Evolutionary conservation across 805 yeast genomes (phyloP), one percentile per base, ranked within the genome.

Genomic region (Pichia californica): DNA sequence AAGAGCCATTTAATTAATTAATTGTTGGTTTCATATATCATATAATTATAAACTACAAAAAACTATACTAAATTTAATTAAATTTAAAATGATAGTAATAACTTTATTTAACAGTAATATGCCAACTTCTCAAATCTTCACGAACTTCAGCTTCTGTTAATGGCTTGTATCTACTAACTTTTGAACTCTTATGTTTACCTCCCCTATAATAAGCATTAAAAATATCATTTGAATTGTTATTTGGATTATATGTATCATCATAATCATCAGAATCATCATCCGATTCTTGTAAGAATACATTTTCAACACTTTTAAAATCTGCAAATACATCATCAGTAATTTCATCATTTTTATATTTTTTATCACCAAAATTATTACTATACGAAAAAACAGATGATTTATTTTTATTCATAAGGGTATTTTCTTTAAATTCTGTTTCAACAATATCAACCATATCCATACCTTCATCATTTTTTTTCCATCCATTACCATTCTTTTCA

Each of bases 401-500:
- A 9, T 37, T 28, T n/a, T 18, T 14, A 18, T 32, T 32, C 41
- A 5, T 15, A 15, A 31, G 26, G 33, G 29, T n/a, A 23, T 9
- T 19, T 15, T 50, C 51, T 21, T 43, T 43, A 18, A 43, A 44
- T n/a, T 57, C 58, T 30, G 49, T 43, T 21, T 50, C 55, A 13
- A 59, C 31, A 13, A 68, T 50, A 45, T 71, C 77, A 19, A 71
- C 59, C 42, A 66, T 55, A 26, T 64, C 60, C 7, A 60, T 49
- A 1, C 77, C 76, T 42, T 69, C 73, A 34, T 69, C 73, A 43
- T 71, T 69, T 41, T 63, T 64, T 25, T 73, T 76, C 81, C 81
- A 81, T 3, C 88, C 93, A 40, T 76, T 74, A 1, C 86, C 84
- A 26, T 85, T 83, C 33, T 51, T 46, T 25, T 74, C 71, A 45